These are phyloP conservation scores for Penicillium sp. DNA, from an alignment of 2,329 filamentous ascomycete species.

Conservation along the genomic window DNA sequence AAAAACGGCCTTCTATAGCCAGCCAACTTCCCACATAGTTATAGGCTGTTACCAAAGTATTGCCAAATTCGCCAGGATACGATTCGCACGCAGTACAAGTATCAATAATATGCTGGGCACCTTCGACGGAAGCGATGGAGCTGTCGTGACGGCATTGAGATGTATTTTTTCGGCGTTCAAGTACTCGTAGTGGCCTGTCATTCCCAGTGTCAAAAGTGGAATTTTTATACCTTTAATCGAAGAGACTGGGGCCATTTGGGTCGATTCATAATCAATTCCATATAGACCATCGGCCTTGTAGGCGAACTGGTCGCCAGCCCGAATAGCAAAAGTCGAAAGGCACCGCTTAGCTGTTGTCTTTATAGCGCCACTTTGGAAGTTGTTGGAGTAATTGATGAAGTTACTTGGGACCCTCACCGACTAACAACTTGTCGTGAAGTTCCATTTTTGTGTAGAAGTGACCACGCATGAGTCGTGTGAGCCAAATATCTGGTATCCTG, in stretches of 20 bases:
- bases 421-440: conserved; percentile 19
- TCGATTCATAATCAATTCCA: conserved; percentile 23
- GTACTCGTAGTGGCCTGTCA: conserved; percentile 8
- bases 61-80: conserved; percentile 25
- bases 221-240: conserved; percentile 18
- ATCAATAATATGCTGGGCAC: conserved; percentile 22
- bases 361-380: not conserved
- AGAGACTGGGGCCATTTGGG: conserved; percentile 17
- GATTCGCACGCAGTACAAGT: conserved; percentile 26
- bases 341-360: conserved; percentile 8
- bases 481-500: conserved; percentile 22
- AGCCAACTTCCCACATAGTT: conserved; percentile 23
- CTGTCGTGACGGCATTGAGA: not conserved
- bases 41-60: conserved; percentile 22
- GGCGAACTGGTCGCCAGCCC: not conserved
- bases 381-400: not conserved
- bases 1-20: conserved; percentile 13
- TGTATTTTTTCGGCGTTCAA: conserved; percentile 6
- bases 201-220: conserved; percentile 11
- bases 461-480: conserved; percentile 23
- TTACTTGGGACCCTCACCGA: conserved; percentile 17
- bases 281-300: conserved; percentile 9
- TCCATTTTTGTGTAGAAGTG: conserved; percentile 25
- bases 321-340: conserved; percentile 9
- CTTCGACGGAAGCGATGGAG: conserved; percentile 24